Evolutionary conservation across 352 stramenopile species (phyloP).

Genomic region (Globisporangium rhizosaccharum): DNA sequence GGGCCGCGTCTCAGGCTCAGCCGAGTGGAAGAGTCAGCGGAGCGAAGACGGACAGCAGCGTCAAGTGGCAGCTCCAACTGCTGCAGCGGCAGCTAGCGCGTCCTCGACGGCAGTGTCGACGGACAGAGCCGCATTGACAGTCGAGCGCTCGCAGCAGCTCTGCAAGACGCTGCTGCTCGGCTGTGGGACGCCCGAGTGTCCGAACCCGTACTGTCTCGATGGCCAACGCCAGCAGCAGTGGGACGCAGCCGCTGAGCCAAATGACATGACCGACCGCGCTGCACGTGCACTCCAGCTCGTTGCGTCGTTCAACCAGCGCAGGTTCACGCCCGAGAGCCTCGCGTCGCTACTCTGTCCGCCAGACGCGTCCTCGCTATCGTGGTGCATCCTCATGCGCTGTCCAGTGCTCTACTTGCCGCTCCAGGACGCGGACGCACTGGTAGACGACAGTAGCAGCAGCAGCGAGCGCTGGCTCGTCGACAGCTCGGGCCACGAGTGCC

Average conservation of each 20-base stretch:
- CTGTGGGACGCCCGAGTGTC: slow-evolving; percentile 24
- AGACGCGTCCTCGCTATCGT: slow-evolving; percentile 22
- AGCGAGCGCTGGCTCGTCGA: slow-evolving; percentile 30
- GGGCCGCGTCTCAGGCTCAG: slow-evolving; percentile 71
- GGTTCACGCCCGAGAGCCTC: slow-evolving; percentile 32
- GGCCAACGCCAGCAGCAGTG: not conserved
- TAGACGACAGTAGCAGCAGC: not conserved
- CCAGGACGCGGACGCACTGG: slow-evolving; percentile 34
- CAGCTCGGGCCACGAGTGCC: slow-evolving; percentile 40
- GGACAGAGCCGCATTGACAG: not conserved
- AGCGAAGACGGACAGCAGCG: slow-evolving; percentile 43
- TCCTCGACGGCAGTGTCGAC: not conserved
- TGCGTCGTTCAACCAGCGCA: slow-evolving; percentile 24
- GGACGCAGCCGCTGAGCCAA: not conserved
- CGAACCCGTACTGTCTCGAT: slow-evolving; percentile 36
- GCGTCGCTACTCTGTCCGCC: slow-evolving; percentile 32
- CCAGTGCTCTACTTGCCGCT: slow-evolving; percentile 51
- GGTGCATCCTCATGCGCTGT: slow-evolving; percentile 34
- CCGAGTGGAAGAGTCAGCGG: slow-evolving; percentile 69
- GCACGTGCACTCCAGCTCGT: slow-evolving; percentile 44
- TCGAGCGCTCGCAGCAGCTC: slow-evolving; percentile 38
- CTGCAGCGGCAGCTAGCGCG: not conserved
- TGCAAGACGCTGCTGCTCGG: slow-evolving; percentile 44
- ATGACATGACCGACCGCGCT: slow-evolving; percentile 26
- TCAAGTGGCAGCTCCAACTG: not conserved